phyloP scores from a whole-genome alignment of 2,329 filamentous ascomycete species.

The Pseudogymnoascus sp. region DNA sequence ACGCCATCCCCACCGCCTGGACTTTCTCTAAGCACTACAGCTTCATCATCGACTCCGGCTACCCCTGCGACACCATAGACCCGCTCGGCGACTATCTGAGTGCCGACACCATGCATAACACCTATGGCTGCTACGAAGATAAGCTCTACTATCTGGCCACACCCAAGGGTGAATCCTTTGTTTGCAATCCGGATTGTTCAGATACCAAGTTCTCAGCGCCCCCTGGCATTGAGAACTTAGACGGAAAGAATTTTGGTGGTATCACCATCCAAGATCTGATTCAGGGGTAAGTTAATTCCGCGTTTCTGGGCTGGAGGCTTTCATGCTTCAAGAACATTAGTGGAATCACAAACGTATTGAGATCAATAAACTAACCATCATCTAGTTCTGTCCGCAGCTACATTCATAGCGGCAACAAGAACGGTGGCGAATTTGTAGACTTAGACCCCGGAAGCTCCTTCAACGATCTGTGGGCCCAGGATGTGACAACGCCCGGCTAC shows the following conservation, averaged over 20 bases:
- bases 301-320: not conserved
- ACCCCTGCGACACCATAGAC: slow-evolving; percentile 18
- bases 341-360: not conserved
- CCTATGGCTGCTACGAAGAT: slow-evolving; percentile 4
- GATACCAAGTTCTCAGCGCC: slow-evolving; percentile 25
- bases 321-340: not conserved
- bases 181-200: slow-evolving; percentile 18
- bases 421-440: slow-evolving; percentile 25
- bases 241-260: slow-evolving; percentile 21
- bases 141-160: slow-evolving; percentile 29
- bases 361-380: not conserved
- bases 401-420: slow-evolving; percentile 27
- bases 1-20: slow-evolving; percentile 30
- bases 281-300: not conserved
- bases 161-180: slow-evolving; percentile 21
- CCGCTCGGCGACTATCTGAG: not conserved
- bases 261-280: slow-evolving; percentile 26
- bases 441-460: slow-evolving; percentile 40
- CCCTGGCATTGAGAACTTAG: slow-evolving; percentile 25
- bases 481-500: slow-evolving; percentile 32
- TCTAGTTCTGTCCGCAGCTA: slow-evolving; percentile 25
- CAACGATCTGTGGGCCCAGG: slow-evolving; percentile 34
- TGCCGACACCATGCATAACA: not conserved
- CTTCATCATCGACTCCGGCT: slow-evolving; percentile 31
- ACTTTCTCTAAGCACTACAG: slow-evolving; percentile 20